These are phyloP conservation scores for Saccharomycopsis javanensis DNA, from an alignment of 805 yeast species.

Conservation along the genomic window DNA sequence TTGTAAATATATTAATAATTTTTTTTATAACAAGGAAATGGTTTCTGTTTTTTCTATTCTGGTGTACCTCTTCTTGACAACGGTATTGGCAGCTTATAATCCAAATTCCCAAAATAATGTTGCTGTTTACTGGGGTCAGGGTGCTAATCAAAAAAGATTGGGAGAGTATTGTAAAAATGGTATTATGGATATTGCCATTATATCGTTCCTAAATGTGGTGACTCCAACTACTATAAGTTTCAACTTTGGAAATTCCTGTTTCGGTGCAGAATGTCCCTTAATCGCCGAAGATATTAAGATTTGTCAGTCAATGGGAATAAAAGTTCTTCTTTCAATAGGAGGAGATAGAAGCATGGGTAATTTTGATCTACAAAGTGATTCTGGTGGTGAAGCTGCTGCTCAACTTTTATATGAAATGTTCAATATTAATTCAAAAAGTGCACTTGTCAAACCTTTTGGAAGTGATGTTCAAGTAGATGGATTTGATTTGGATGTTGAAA, in stretches of 20 bases:
- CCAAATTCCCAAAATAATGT: constrained; percentile 36
- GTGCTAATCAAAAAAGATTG: constrained; percentile 35
- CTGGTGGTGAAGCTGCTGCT: constrained; percentile 62
- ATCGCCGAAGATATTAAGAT: constrained; percentile 60
- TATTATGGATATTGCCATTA: constrained; percentile 35
- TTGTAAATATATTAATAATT: too few species aligned
- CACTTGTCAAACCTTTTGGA: constrained; percentile 12
- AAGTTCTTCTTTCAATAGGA: constrained; percentile 62
- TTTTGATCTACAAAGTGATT: constrained; percentile 78
- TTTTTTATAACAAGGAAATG: too few species aligned
- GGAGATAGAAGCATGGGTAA: constrained; percentile 58
- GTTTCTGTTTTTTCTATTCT: too few species aligned
- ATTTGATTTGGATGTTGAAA: constrained; percentile 21
- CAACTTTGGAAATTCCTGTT: constrained; percentile 38
- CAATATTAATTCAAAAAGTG: constrained; percentile 33
- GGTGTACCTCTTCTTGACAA: too few species aligned
- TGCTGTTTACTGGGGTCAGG: constrained; percentile 66
- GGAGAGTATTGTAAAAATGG: constrained; percentile 43
- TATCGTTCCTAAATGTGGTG: constrained; percentile 27
- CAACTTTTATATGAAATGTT: constrained; percentile 52
- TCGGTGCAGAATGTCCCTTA: constrained; percentile 25
- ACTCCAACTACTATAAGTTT: constrained; percentile 28
- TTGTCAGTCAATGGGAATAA: constrained; percentile 74
- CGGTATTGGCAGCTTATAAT: constrained; percentile 25
- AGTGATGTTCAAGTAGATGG: constrained; percentile 16